phyloP scores from a whole-genome alignment of 1,139 yeast genomes.

The Diutina catenulata region DNA sequence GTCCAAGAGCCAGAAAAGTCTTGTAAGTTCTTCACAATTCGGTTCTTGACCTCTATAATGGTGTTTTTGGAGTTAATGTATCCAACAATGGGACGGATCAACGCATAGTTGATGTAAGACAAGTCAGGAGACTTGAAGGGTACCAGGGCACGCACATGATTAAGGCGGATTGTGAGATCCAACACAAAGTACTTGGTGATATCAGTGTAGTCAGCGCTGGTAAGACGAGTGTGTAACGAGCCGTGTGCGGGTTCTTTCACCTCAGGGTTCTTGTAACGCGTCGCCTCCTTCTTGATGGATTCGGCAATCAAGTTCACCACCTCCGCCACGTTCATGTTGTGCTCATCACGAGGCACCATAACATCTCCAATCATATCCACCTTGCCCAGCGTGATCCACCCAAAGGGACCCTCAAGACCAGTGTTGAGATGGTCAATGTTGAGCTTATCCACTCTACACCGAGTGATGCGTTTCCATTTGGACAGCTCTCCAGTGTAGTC shows the following conservation, averaged over 20 bases:
- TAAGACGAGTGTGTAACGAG: constrained; percentile 12
- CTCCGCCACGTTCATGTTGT: constrained; percentile 29
- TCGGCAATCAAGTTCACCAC: constrained; percentile 28
- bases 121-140: constrained; percentile 80
- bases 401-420: constrained; percentile 89
- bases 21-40: constrained; percentile 63
- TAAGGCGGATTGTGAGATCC: constrained; percentile 66
- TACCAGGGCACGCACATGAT: constrained; percentile 77
- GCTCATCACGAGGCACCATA: constrained; percentile 58
- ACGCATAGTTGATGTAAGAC: constrained; percentile 80
- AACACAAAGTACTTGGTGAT: constrained; percentile 53
- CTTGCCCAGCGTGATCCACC: constrained; percentile 87
- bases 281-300: constrained; percentile 29
- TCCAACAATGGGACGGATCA: constrained; percentile 89
- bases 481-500: constrained; percentile 19
- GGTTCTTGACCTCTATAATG: constrained; percentile 76
- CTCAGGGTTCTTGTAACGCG: constrained; percentile 24
- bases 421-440: constrained; percentile 81
- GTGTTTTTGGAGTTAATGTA: constrained; percentile 86
- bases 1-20: constrained; percentile 98
- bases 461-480: constrained; percentile 56
- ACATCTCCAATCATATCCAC: constrained; percentile 92
- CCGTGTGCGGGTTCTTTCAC: constrained; percentile 19
- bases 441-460: constrained; percentile 75
- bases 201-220: constrained; percentile 19